These are phyloP conservation scores for Hebeloma cylindrosporum DNA, from an alignment of 768 basidiomycete genomes.

Conservation along the genomic window DNA sequence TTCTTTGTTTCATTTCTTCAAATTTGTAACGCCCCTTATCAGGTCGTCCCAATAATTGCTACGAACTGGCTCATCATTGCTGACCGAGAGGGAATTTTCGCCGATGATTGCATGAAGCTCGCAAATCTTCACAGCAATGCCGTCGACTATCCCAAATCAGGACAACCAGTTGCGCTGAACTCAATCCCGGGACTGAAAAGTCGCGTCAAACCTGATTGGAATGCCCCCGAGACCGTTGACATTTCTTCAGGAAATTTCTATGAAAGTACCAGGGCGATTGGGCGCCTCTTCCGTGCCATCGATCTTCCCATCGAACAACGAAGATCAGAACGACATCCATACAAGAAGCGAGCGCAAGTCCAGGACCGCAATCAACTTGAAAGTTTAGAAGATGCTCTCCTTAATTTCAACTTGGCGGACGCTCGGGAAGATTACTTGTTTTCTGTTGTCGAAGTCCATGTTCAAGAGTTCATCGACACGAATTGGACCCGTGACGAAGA, in stretches of 20 bases:
- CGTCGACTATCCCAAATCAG: constrained; percentile 67
- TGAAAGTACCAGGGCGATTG: constrained; percentile 53
- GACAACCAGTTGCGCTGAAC: constrained; percentile 39
- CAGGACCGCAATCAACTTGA: constrained; percentile 15
- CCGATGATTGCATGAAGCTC: constrained; percentile 51
- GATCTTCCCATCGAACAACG: constrained; percentile 44
- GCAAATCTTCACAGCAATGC: constrained; percentile 62
- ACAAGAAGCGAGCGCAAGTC: constrained; percentile 11
- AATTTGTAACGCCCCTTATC: too few species aligned
- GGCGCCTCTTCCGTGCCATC: constrained; percentile 61
- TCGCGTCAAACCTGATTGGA: constrained; percentile 56
- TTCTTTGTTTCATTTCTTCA: not conserved
- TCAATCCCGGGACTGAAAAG: constrained; percentile 45
- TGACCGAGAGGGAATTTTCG: constrained; percentile 52
- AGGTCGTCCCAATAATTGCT: constrained; percentile 63
- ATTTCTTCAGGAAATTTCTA: constrained; percentile 44
- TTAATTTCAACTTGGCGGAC: constrained; percentile 9
- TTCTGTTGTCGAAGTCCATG: constrained; percentile 23
- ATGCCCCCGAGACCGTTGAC: constrained; percentile 57
- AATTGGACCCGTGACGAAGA: constrained; percentile 20
- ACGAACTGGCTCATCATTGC: constrained; percentile 66
- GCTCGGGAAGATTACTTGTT: constrained; percentile 13
- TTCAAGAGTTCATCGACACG: constrained; percentile 34
- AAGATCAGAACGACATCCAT: constrained; percentile 11
- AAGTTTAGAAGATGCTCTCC: constrained; percentile 21